Base-by-base conservation (phyloP, 441 rosid species). In the Codiaeum variegatum region DNA sequence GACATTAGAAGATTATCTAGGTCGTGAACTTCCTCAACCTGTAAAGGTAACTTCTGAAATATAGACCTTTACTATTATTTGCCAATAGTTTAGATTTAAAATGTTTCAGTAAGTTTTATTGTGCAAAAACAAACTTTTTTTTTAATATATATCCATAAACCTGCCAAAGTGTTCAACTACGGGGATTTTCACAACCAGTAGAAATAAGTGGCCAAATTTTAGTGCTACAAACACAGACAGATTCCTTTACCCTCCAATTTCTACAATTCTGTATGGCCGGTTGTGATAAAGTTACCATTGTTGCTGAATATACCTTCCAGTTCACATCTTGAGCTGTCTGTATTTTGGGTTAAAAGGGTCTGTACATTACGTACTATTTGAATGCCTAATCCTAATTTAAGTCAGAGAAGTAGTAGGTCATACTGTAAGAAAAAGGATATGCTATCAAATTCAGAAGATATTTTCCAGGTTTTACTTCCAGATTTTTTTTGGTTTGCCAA, bases 1-100 rank as follows among this genome's bases (percentile, higher is more conserved):
- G 74, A 89, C 93, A 0, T 73, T 91, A 69, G 91, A 90, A 52
- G 96, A 88, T 49, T 90, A 89, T 76, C 73, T 90, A 77, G 88
- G 83, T 46, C 86, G 87, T 5, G 88, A 76, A 1, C 88, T 92
- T 69, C 96, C 98, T 58, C 81, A 70, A 54, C 88, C 94, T 73
- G 69, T 94, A 55, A 87, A 91, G 91, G 98, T 91, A 31, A 71
- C n/a, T 29, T 36, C 28, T 67, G 67, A 46, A 36, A 26, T 60
- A 2, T 59, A 44, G 40, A 10, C 8, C 44, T 44, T 3, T 46
- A 44, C 1, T 38, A 15, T 19, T 8, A 65, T 32, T 51, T 26
- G 21, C 55, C 6, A 72, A 55, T 55, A 38, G 2, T 2, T 11
- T 40, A 40, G 44, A 13, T 9, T 40, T 47, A 18, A 47, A 5